Conservation (phyloP, 345 rosid genomes). For the Heritiera fomes region DNA sequence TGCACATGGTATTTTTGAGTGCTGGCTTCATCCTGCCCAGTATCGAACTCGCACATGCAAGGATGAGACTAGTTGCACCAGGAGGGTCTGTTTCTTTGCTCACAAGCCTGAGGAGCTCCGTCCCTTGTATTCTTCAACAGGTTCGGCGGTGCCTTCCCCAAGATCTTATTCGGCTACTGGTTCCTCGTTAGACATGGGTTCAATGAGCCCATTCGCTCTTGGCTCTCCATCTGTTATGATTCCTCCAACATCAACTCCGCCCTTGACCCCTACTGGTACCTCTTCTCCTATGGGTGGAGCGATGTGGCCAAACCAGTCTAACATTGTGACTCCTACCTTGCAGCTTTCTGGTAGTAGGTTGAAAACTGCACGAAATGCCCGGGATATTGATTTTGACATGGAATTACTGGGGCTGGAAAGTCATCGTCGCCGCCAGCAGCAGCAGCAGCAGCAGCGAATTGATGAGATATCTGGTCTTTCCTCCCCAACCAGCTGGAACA, state of each 20-base stretch:
- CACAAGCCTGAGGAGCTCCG: conserved; percentile 87
- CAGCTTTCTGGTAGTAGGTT: conserved; percentile 84
- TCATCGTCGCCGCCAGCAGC: conserved; percentile 34
- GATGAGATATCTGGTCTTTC: conserved; percentile 57
- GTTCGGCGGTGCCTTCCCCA: conserved; percentile 85
- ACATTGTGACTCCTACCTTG: conserved; percentile 51
- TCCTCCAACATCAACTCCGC: conserved; percentile 61
- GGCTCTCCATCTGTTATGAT: conserved; percentile 53
- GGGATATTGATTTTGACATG: conserved; percentile 61
- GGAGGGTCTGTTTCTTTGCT: conserved; percentile 96
- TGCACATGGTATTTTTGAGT: conserved; percentile 92
- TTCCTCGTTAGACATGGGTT: conserved; percentile 60
- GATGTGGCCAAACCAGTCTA: conserved; percentile 59
- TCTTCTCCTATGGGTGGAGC: conserved; percentile 57
- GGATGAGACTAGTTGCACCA: conserved; percentile 67
- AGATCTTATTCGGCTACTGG: conserved; percentile 54
- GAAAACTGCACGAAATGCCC: conserved; percentile 59
- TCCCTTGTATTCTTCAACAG: conserved; percentile 79
- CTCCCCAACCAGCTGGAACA: conserved; percentile 69
- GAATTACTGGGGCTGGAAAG: conserved; percentile 41
- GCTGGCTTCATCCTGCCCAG: conserved; percentile 99
- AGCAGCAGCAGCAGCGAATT: conserved; percentile 43
- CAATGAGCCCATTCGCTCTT: conserved; percentile 58
- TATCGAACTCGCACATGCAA: conserved; percentile 87
- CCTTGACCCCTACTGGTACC: conserved; percentile 59